Evolutionary conservation across 208 protist species (phyloP).

Genomic region (Leishmania turanica): DNA sequence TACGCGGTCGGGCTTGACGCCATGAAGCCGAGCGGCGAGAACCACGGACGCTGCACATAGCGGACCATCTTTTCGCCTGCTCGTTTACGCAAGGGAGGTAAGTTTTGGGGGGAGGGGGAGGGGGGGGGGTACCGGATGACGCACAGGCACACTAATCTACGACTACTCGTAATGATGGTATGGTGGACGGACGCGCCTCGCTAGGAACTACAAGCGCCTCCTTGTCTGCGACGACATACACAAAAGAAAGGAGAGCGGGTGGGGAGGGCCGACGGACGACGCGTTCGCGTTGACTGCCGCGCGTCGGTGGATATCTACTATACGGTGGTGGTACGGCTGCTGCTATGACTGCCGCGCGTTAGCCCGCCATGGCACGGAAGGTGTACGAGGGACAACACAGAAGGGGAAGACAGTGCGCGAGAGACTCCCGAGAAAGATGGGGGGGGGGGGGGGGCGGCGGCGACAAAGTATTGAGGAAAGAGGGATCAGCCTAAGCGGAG

Average conservation of each 20-base stretch:
- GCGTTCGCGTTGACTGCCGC: no score
- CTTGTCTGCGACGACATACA: background rate
- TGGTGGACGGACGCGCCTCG: background rate
- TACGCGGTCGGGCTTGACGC: slow-evolving; percentile 64
- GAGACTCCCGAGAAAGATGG: background rate
- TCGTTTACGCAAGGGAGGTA: background rate
- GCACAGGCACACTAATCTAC: background rate
- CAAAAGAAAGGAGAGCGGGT: no score
- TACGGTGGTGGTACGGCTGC: background rate
- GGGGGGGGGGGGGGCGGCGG: no score
- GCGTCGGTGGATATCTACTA: background rate
- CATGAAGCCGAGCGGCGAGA: slow-evolving; percentile 88
- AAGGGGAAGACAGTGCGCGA: background rate
- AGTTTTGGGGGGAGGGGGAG: background rate
- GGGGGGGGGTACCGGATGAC: background rate
- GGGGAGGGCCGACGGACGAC: no score
- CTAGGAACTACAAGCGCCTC: background rate
- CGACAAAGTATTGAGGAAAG: background rate
- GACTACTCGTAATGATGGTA: background rate
- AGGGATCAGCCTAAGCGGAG: background rate
- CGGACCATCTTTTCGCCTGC: slow-evolving; percentile 63
- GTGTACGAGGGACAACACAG: background rate
- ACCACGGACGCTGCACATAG: slow-evolving; percentile 87
- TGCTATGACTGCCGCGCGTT: background rate
- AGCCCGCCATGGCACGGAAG: background rate